Evolutionary conservation across 495 filamentous ascomycete genomes (phyloP), one percentile per base, ranked within the genome.

Genomic region (Xylaria intraflava): DNA sequence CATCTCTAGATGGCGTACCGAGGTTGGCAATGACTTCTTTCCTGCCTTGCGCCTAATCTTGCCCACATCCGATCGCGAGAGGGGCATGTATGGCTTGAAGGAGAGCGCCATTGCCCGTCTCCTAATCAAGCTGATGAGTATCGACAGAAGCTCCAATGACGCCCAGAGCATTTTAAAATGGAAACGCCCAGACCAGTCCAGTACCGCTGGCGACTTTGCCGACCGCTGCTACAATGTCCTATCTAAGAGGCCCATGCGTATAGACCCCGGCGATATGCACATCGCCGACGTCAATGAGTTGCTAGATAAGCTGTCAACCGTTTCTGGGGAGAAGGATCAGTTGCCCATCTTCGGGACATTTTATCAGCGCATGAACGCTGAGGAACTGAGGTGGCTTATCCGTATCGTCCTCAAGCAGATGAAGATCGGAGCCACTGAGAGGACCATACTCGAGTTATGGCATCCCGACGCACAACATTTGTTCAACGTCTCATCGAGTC

Each of bases 361-460:
- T 66, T 98, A 97, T 67, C 79, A 83, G 39, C 77, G 81, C 6
- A 97, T 96, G 92, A 94, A 93, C 62, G 83, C 94, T 0, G 86
- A 93, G 51, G 93, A 98, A 70, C 66, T 98, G 31, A 85, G 85
- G 77, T 98, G 93, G 93, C 71, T 96, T 47, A 86, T 97, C 51
- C 85, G 93, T 5, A 96, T 98, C 50, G 90, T 97, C 38, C 75
- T 98, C 30, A 88, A 89, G 47, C 89, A 96, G 66, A 96, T 96
- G 93, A 96, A 92, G 69, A 82, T 98, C n/a, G 93, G 94, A 3
- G 94, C 94, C 10, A 90, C 90, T 0, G 94, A 97, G 70, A 88
- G 89, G 66, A 96, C 93, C 0, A 81, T 97, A 56, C 83, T 98
- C 53, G 79, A 91, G 30, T 71, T 91, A 42, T 97, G 90, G 91